These are phyloP conservation scores for Penicillium diatomitis DNA, from an alignment of 495 filamentous ascomycete species.

Conservation along the genomic window DNA sequence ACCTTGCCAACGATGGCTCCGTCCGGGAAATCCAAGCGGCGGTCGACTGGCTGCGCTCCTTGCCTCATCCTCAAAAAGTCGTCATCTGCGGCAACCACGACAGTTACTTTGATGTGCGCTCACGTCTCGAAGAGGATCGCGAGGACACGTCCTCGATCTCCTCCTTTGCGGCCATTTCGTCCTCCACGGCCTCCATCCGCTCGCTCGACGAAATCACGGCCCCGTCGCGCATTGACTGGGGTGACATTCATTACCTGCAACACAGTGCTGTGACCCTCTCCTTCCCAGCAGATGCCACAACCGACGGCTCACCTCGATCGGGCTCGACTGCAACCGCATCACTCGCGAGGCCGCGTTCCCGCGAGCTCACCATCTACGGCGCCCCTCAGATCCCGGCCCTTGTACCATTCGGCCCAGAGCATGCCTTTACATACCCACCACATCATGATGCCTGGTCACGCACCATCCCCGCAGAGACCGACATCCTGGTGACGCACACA, in stretches of 20 bases:
- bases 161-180: constrained; percentile 26
- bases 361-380: constrained; percentile 49
- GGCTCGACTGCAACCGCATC: constrained; percentile 2
- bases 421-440: constrained; percentile 61
- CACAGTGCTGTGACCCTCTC: constrained; percentile 45
- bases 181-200: constrained; percentile 33
- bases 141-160: constrained; percentile 10
- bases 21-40: constrained; percentile 62
- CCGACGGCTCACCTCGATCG: constrained; percentile 4
- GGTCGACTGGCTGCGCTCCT: constrained; percentile 65
- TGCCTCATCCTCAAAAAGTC: constrained; percentile 71
- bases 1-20: constrained; percentile 67
- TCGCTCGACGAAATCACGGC: constrained; percentile 30
- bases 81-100: constrained; percentile 89
- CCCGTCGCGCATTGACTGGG: constrained; percentile 42
- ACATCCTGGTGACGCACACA: constrained; percentile 81
- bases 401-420: constrained; percentile 42
- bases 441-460: constrained; percentile 52
- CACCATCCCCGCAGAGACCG: constrained; percentile 63
- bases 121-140: constrained; percentile 34
- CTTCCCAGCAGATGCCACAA: constrained; percentile 20
- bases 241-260: constrained; percentile 55
- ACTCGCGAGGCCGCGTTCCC: constrained; percentile 12
- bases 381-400: constrained; percentile 56
- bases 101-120: constrained; percentile 60